phyloP scores from a whole-genome alignment of 1,284 basidiomycete genomes.

The Melanopsichium pennsylvanicum region DNA sequence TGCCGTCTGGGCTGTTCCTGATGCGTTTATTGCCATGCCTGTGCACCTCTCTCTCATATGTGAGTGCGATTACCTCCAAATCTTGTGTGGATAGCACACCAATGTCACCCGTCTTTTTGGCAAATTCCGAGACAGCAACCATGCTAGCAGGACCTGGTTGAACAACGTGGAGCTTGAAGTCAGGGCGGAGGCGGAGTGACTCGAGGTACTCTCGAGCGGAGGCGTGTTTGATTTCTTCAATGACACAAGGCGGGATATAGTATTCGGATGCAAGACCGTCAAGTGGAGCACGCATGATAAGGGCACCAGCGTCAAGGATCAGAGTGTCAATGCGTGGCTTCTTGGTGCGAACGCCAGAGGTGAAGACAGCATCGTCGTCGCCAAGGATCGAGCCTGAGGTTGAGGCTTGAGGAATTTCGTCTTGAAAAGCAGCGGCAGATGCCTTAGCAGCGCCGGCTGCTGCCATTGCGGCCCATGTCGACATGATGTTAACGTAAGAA shows the following conservation, averaged over 20 bases:
- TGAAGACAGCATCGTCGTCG: slow-evolving; percentile 3
- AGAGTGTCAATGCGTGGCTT: slow-evolving; percentile 56
- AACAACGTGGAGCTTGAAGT: slow-evolving; percentile 56
- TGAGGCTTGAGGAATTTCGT: slow-evolving; percentile 13
- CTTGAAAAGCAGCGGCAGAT: slow-evolving; percentile 15
- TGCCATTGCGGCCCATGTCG: slow-evolving; percentile 43
- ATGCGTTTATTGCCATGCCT: slow-evolving; percentile 70
- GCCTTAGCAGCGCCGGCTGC: slow-evolving; percentile 25
- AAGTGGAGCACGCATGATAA: slow-evolving; percentile 58
- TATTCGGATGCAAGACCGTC: slow-evolving; percentile 57
- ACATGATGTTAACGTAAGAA: slow-evolving; percentile 20
- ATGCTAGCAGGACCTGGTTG: slow-evolving; percentile 59
- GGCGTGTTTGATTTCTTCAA: slow-evolving; percentile 62
- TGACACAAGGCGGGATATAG: slow-evolving; percentile 58
- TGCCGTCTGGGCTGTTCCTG: slow-evolving; percentile 68
- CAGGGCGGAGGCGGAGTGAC: slow-evolving; percentile 47
- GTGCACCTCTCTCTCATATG: slow-evolving; percentile 77
- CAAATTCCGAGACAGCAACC: slow-evolving; percentile 80
- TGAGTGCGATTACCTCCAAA: slow-evolving; percentile 88
- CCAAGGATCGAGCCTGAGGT: slow-evolving; percentile 4
- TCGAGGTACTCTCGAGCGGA: slow-evolving; percentile 59
- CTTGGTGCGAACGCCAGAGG: slow-evolving; percentile 21
- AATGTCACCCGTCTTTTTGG: slow-evolving; percentile 96
- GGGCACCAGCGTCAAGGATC: slow-evolving; percentile 62
- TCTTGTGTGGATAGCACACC: slow-evolving; percentile 90